Evolutionary conservation across 1,284 basidiomycete species (phyloP).

Genomic region (Tilletia setariae): DNA sequence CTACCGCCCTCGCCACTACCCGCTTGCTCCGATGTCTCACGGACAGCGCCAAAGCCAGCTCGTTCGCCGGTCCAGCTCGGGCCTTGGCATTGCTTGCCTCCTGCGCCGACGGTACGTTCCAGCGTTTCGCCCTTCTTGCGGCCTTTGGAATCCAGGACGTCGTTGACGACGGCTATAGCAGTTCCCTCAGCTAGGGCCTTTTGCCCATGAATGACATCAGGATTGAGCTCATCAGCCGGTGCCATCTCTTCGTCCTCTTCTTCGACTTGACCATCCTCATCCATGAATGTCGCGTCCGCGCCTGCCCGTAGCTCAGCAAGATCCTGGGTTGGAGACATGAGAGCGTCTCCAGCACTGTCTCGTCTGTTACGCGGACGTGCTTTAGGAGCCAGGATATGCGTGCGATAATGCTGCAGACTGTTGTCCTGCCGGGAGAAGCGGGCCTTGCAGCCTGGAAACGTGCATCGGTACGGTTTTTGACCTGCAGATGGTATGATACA

Average conservation of each 20-base stretch:
- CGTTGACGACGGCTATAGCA: slow-evolving; percentile 48
- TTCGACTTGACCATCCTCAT: not conserved
- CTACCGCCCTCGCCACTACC: not conserved
- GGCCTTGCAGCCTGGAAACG: slow-evolving; percentile 52
- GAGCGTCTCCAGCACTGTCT: not conserved
- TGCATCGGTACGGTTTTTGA: slow-evolving; percentile 49
- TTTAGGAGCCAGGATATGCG: slow-evolving; percentile 39
- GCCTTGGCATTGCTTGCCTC: slow-evolving; percentile 4
- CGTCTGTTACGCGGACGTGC: not conserved
- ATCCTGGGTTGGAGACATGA: not conserved
- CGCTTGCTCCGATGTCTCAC: not conserved
- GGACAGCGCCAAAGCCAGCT: not conserved
- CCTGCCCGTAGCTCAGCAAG: not conserved
- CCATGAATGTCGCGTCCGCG: too few relatives aligned
- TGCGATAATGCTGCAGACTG: slow-evolving; percentile 52
- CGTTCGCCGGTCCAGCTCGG: slow-evolving; percentile 6
- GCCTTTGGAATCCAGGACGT: slow-evolving; percentile 41
- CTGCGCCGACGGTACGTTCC: slow-evolving; percentile 37
- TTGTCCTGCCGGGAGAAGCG: slow-evolving; percentile 54
- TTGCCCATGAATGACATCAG: slow-evolving; percentile 38
- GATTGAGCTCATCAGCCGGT: slow-evolving; percentile 28
- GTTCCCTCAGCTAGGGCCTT: slow-evolving; percentile 47
- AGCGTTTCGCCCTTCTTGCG: slow-evolving; percentile 41
- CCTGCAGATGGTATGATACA: slow-evolving; percentile 18
- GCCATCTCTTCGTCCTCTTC: not conserved